These are phyloP conservation scores for Epithele typhae DNA, from an alignment of 768 basidiomycete genomes.

Conservation along the genomic window DNA sequence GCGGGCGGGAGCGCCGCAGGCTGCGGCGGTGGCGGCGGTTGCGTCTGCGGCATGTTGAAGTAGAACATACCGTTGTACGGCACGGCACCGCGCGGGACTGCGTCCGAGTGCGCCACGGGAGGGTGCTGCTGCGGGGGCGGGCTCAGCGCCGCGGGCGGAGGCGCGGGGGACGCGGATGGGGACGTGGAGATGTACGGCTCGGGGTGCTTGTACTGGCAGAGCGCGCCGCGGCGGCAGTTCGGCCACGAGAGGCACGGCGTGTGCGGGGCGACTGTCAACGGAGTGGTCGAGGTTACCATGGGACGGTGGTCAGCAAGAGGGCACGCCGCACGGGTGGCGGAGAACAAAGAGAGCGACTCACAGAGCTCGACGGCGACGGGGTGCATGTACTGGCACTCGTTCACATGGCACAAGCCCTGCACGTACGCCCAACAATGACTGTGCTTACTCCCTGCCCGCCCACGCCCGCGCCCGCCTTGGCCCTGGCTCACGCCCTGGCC, in stretches of 20 bases:
- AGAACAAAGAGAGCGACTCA: conserved; percentile 20
- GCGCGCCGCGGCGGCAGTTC: conserved; percentile 22
- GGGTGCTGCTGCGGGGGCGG: conserved; percentile 1
- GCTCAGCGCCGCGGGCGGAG: too few species aligned
- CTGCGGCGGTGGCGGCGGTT: conserved; percentile 8
- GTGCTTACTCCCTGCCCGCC: conserved; percentile 22
- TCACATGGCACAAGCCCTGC: conserved; percentile 28
- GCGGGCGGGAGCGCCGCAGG: background rate
- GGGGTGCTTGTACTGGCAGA: conserved; percentile 28
- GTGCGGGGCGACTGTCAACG: conserved; percentile 28
- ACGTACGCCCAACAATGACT: conserved; percentile 36
- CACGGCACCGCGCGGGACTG: conserved; percentile 18
- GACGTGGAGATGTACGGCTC: conserved; percentile 20
- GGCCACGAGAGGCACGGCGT: conserved; percentile 34
- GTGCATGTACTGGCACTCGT: conserved; percentile 29
- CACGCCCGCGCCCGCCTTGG: conserved; percentile 1
- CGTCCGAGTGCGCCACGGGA: conserved; percentile 4
- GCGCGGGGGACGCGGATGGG: conserved; percentile 4
- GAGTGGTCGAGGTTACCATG: background rate
- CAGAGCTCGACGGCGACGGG: conserved; percentile 27
- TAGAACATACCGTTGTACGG: conserved; percentile 24
- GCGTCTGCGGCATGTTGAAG: conserved; percentile 12
- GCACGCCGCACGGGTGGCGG: background rate
- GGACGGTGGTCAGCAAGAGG: background rate
- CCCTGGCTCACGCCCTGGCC: background rate